Evolutionary conservation across 306 rosid species (phyloP).

Genomic region (Coriaria nepalensis): DNA sequence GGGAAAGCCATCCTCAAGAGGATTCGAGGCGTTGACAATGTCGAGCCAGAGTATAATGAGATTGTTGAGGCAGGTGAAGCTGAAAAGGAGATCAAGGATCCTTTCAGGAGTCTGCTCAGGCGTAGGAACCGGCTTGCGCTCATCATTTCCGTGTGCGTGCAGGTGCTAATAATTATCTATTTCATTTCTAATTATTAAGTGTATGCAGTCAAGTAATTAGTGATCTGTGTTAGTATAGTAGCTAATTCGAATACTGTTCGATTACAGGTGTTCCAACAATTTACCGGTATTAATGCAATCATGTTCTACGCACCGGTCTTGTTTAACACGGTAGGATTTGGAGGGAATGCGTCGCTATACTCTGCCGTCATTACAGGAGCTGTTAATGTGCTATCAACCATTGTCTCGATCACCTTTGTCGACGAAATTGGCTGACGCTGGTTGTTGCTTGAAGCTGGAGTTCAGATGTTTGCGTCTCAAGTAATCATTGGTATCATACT

Average conservation of each 20-base stretch:
- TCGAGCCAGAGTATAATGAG: background rate
- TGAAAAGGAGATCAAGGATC: background rate
- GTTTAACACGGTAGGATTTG: background rate
- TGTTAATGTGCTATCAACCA: background rate
- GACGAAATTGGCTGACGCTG: background rate
- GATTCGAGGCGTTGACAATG: background rate
- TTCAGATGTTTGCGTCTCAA: background rate
- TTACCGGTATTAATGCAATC: conserved; percentile 2
- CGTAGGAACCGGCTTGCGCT: background rate
- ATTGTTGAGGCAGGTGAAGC: background rate
- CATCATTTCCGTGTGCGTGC: background rate
- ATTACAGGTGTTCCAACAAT: background rate
- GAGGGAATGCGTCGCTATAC: background rate
- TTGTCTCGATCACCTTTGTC: background rate
- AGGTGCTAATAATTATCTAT: background rate
- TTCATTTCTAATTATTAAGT: too few relatives aligned
- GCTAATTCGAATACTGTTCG: too few relatives aligned
- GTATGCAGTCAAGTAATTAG: too few relatives aligned
- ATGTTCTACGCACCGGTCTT: background rate
- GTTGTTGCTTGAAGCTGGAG: background rate
- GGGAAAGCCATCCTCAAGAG: background rate
- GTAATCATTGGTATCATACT: background rate
- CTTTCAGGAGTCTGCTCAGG: background rate
- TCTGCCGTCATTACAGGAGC: background rate
- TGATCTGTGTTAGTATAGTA: too few relatives aligned